Evolutionary conservation across 1,284 basidiomycete species (phyloP), one percentile per base, ranked within the genome.

Genomic region (Gomphus bonarii): DNA sequence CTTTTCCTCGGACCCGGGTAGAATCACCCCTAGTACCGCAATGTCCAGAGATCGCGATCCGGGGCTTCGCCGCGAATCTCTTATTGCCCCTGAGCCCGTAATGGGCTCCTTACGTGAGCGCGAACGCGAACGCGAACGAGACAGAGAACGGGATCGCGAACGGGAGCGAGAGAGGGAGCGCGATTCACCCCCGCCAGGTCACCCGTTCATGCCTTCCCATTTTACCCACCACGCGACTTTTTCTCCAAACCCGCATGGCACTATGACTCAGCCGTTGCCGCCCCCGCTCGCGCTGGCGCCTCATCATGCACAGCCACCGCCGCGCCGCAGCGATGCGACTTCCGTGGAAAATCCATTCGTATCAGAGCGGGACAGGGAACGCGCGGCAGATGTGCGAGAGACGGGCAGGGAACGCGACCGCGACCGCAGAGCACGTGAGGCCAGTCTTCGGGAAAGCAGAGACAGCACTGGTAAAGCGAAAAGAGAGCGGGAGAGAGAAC

Each of bases 81-180:
- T 10, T 18, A 54, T 11, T 31, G 38, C 36, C 40, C 55, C 48
- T 16, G 55, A 51, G 31, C 55, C 55, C 6, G 25, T 57, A 4
- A 57, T 57, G 55, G 55, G 44, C 31, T 57, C 49, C 12, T 36
- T 57, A 38, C 49, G 55, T 28, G 55, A 57, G 12, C 48, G 31
- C 6, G 55, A 57, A n/a, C n/a, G n/a, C n/a, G n/a, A n/a, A n/a
- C n/a, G n/a, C n/a, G n/a, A n/a, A n/a, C n/a, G n/a, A n/a, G n/a
- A n/a, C n/a, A n/a, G n/a, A n/a, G n/a, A n/a, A n/a, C n/a, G n/a
- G n/a, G n/a, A n/a, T n/a, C n/a, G n/a, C n/a, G n/a, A n/a, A n/a
- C n/a, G n/a, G n/a, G n/a, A n/a, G n/a, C n/a, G n/a, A n/a, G n/a
- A n/a, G n/a, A n/a, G n/a, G n/a, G n/a, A n/a, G 16, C 31, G 36